Evolutionary conservation across 129 eudicot species (phyloP), one percentile per base, ranked within the genome.

Genomic region (Flaveria ramosissima): DNA sequence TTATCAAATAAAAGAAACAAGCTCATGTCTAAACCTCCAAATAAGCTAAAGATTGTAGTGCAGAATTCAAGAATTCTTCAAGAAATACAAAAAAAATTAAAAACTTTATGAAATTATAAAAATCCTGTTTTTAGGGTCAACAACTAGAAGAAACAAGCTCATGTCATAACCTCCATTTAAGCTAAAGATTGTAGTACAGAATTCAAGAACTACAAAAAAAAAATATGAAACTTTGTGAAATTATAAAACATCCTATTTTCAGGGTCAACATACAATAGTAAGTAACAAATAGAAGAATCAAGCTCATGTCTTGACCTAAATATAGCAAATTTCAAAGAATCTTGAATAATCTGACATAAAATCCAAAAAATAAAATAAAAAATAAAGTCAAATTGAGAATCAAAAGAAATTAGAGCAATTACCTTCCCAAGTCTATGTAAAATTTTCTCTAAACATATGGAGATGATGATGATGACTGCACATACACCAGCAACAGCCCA

Each of bases 401-500:
- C 41, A 36, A 20, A 24, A 15, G 53, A 41, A 7, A 2, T 0
- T 57, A 48, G 53, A 68, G 56, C 11, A 15, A 9, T 61, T 82
- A 93, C 98, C 79, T 80, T 83, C 74, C 97, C 98, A 85, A 90
- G 79, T 78, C 67, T 87, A 52, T 85, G 89, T 26, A 93, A 78
- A 42, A 82, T 3, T 57, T 83, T 88, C 77, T 88, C 92, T 45
- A 88, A 73, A 26, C 79, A 74, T 76, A 93, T 74, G 26, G 98
- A 93, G 77, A 90, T 65, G 72, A 93, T 67, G 57, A 93, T 90
- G 56, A 93, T 85, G 14, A 86, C 64, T n/a, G 96, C 96, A 78
- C 97, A 93, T 26, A 93, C 92, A 80, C 91, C 91, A 50, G 98
- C 89, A 0, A 93, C 98, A 0, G 98, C 96, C 98, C 97, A 93